These are phyloP conservation scores for Alternaria gaisen DNA, from an alignment of 2,329 filamentous ascomycete species.

Conservation along the genomic window DNA sequence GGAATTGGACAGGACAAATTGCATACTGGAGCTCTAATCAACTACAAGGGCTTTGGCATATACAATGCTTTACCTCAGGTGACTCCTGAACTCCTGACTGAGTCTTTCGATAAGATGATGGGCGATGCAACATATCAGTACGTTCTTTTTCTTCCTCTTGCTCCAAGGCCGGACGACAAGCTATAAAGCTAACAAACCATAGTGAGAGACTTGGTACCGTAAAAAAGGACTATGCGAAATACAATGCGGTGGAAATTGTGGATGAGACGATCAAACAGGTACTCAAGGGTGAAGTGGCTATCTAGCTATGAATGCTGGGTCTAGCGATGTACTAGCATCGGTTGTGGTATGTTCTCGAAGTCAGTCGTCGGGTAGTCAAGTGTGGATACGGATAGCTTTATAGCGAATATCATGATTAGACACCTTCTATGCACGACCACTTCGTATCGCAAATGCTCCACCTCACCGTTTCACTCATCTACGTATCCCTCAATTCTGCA, in stretches of 20 bases:
- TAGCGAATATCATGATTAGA: not conserved
- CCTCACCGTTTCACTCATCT: not conserved
- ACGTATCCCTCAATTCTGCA: rapidly evolving
- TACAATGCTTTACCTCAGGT: slow-evolving; percentile 15
- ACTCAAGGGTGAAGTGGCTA: not conserved
- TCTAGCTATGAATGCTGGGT: not conserved
- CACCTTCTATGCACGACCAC: not conserved
- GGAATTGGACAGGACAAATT: slow-evolving; percentile 52
- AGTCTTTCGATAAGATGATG: slow-evolving; percentile 14
- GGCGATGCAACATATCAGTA: slow-evolving; percentile 11
- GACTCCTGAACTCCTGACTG: not conserved
- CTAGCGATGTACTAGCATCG: not conserved
- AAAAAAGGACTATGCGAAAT: slow-evolving; percentile 10
- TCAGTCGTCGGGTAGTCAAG: too few species aligned
- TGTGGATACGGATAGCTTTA: not conserved
- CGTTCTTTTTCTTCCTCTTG: not conserved
- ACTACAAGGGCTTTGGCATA: slow-evolving; percentile 18
- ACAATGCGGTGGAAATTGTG: slow-evolving; percentile 15
- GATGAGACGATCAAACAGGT: slow-evolving; percentile 12
- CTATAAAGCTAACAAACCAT: not conserved
- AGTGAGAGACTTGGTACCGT: slow-evolving; percentile 6
- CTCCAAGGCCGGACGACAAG: not conserved
- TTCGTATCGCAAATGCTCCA: not conserved
- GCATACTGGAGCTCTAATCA: slow-evolving; percentile 48
- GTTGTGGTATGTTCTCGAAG: not conserved